Base-by-base conservation (phyloP, 2,329 filamentous ascomycete genomes). In the Aphanocladium album region DNA sequence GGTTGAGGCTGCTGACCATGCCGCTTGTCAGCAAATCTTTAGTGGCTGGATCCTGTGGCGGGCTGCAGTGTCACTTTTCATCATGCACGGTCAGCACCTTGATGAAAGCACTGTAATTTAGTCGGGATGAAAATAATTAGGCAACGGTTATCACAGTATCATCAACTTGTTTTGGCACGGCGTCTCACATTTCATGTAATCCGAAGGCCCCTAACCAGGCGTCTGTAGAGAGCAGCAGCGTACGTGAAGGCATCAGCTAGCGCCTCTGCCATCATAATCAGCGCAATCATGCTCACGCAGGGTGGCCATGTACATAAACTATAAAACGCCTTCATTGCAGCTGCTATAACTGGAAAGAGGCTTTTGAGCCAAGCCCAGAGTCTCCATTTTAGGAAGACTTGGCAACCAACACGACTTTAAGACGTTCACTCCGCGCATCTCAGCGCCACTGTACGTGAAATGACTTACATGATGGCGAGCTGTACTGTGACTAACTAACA, bases 21-120 rank as follows among this genome's bases (percentile, higher is more conserved):
- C 41, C 3, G 30, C 41, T 37, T 37, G 9, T 57, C 23, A 57
- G 43, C 16, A 37, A 27, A 23, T 19, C 33, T 8, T 56, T 23
- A 56, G 27, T 56, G 53, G 53, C 53, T 56, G 37, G n/a, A 43
- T 14, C 23, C 23, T 12, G 21, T 12, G 5, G 19, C n/a, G 7
- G 11, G 27, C 49, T 55, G 52, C 52, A 55, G 14, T 17, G 53
- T 56, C 53, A 56, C n/a, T 9, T 30, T 7, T 14, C 12, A 43
- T 8, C n/a, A 56, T 56, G 53, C 53, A 56, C 41, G 19, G 53
- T 56, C 53, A 56, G 2, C 33, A n/a, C 39, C n/a, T 21, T n/a
- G 37, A 45, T 46, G 14, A 14, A 37, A 23, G 33, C 21, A n/a
- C 47, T 51, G 47, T 41, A 43, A 43, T n/a, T 19, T 9, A 43